Conservation (phyloP, 176 grass and related monocot genomes). For the Urochloa ruziziensis region DNA sequence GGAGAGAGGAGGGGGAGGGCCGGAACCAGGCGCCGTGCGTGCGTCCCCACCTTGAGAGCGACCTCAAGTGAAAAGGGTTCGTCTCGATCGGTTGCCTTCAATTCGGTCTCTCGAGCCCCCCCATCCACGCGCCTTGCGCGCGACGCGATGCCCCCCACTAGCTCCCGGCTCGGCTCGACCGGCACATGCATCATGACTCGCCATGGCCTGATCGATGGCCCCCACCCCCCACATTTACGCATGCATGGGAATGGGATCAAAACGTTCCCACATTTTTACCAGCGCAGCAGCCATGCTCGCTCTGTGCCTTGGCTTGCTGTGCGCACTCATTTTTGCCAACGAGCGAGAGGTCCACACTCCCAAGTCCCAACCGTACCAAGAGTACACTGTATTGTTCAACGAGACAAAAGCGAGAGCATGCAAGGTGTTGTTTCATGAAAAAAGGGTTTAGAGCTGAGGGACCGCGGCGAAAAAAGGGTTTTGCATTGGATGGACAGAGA, state of each 20-base stretch:
- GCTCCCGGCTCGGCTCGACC: background rate
- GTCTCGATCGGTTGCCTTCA: background rate
- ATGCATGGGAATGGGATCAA: background rate
- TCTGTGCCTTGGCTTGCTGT: background rate
- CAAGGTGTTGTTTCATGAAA: background rate
- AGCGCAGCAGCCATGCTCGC: background rate
- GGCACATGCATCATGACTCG: background rate
- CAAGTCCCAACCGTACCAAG: background rate
- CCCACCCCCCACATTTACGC: background rate
- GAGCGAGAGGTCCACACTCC: background rate
- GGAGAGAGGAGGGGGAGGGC: background rate
- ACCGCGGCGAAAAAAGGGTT: background rate
- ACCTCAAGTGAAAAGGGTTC: background rate
- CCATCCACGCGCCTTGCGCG: background rate
- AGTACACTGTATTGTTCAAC: background rate
- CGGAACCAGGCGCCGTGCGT: background rate
- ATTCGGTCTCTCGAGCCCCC: background rate
- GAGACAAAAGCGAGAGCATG: background rate
- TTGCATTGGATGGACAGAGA: background rate
- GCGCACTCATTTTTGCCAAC: background rate
- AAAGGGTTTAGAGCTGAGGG: conserved; percentile 17
- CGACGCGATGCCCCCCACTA: no score
- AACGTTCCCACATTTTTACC: background rate
- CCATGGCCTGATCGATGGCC: background rate
- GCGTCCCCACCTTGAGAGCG: background rate